phyloP scores from a whole-genome alignment of 2,329 filamentous ascomycete genomes.

The Meredithiella fracta region DNA sequence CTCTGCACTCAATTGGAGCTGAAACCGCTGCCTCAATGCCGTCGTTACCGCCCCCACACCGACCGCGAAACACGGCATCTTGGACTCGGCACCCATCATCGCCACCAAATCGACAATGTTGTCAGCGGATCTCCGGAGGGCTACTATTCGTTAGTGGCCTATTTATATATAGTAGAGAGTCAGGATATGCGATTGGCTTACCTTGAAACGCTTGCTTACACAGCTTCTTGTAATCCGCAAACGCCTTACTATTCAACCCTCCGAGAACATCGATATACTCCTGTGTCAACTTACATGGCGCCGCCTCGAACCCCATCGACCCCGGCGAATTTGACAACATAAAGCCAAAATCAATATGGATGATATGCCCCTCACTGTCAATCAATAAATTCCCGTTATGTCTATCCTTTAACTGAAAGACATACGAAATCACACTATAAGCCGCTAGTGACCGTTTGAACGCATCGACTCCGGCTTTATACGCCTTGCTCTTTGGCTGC shows the following conservation, averaged over 20 bases:
- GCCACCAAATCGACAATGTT: slow-evolving; percentile 67
- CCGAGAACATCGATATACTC: slow-evolving; percentile 76
- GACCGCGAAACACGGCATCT: slow-evolving; percentile 69
- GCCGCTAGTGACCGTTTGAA: slow-evolving; percentile 71
- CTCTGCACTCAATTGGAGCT: slow-evolving; percentile 66
- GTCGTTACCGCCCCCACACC: slow-evolving; percentile 56
- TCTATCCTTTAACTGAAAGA: slow-evolving; percentile 70
- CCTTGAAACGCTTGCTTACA: slow-evolving; percentile 76
- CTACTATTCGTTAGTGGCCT: slow-evolving; percentile 24
- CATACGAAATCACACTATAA: slow-evolving; percentile 71
- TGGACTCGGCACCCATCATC: slow-evolving; percentile 69
- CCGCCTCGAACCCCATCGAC: slow-evolving; percentile 70
- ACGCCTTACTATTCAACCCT: slow-evolving; percentile 52
- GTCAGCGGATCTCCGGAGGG: slow-evolving; percentile 61
- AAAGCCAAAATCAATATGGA: slow-evolving; percentile 82
- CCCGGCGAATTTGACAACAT: slow-evolving; percentile 79
- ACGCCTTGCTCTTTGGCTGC: slow-evolving; percentile 48
- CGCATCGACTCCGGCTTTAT: slow-evolving; percentile 55
- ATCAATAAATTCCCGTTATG: slow-evolving; percentile 79
- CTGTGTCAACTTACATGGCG: slow-evolving; percentile 71
- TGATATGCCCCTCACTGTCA: slow-evolving; percentile 70
- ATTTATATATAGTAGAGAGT: neutral
- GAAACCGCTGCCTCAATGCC: slow-evolving; percentile 56
- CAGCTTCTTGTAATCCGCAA: slow-evolving; percentile 57
- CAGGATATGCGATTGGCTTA: slow-evolving; percentile 22